These are phyloP conservation scores for Spathaspora sp. DNA, from an alignment of 805 yeast species.

Conservation along the genomic window DNA sequence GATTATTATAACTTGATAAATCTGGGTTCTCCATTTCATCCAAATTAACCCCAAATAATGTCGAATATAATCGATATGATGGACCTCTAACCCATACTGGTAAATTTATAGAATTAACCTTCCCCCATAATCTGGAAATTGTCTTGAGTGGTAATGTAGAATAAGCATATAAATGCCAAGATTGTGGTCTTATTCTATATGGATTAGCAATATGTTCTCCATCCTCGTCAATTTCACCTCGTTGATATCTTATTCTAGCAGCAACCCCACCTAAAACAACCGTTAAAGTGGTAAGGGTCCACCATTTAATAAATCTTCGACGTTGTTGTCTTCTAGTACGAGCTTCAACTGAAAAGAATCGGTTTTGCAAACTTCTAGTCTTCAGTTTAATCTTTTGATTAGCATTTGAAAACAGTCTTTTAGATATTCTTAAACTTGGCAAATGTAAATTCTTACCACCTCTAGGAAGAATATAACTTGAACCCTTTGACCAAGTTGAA, in stretches of 20 bases:
- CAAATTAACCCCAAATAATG: constrained; percentile 80
- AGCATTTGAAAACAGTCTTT: constrained; percentile 32
- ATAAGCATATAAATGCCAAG: constrained; percentile 89
- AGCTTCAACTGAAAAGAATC: constrained; percentile 43
- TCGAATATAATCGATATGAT: constrained; percentile 73
- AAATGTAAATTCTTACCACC: constrained; percentile 10
- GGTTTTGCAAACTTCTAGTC: constrained; percentile 32
- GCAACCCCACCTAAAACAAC: constrained; percentile 54
- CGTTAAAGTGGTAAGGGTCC: constrained; percentile 52
- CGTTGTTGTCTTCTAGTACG: constrained; percentile 36
- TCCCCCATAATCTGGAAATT: constrained; percentile 92
- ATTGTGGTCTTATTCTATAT: constrained; percentile 56
- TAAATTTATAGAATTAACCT: constrained; percentile 72
- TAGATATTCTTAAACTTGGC: constrained; percentile 21
- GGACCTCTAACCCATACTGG: constrained; percentile 89
- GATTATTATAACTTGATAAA: constrained; percentile 67
- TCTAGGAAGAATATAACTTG: constrained; percentile 15
- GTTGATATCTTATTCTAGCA: constrained; percentile 38
- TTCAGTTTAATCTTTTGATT: constrained; percentile 32
- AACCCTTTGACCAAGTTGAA: constrained; percentile 37
- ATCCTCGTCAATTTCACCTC: constrained; percentile 27
- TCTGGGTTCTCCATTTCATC: constrained; percentile 87
- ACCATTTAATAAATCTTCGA: constrained; percentile 44
- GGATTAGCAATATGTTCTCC: constrained; percentile 29
- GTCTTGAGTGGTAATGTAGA: constrained; percentile 88